phyloP scores from a whole-genome alignment of 192 early-diverging fungal genomes.

The Coemansia sp. region DNA sequence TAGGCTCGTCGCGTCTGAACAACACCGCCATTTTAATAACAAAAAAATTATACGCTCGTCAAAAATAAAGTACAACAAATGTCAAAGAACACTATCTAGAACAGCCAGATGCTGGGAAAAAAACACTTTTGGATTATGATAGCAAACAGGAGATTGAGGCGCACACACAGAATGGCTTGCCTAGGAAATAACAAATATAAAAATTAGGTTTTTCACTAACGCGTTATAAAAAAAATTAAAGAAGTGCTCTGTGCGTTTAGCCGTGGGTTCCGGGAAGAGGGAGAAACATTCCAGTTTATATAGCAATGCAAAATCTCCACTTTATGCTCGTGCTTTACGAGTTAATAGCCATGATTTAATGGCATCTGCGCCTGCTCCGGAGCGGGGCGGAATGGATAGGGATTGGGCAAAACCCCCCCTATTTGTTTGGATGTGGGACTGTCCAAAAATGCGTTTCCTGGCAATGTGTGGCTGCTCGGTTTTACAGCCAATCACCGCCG shows the following conservation, averaged over 20 bases:
- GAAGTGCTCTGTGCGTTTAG: slow-evolving; percentile 2
- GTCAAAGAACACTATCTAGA: neutral
- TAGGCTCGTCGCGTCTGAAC: slow-evolving; percentile 13
- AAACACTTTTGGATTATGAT: neutral
- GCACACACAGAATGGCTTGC: slow-evolving; percentile 1
- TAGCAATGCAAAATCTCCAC: neutral
- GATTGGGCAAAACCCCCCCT: neutral
- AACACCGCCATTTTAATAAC: slow-evolving; percentile 14
- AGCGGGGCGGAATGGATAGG: slow-evolving; percentile 5
- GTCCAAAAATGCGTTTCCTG: neutral
- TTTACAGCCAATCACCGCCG: slow-evolving; percentile 6
- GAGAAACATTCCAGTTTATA: neutral
- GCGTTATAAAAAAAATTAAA: slow-evolving; percentile 1
- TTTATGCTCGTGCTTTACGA: neutral
- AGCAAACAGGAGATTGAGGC: neutral
- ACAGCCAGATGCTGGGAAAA: neutral
- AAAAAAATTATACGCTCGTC: neutral
- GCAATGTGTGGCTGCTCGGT: neutral
- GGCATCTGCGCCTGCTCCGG: neutral
- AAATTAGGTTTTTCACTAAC: neutral
- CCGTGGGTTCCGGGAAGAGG: neutral
- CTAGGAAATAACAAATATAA: neutral
- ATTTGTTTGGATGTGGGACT: slow-evolving; percentile 5
- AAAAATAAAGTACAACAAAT: neutral
- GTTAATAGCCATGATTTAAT: too few relatives aligned